A percentile compares a stretch with the other conserved stretches of the same genome.
Conservation (phyloP, 345 rosid species). For the Melaleuca quinquenervia region DNA sequence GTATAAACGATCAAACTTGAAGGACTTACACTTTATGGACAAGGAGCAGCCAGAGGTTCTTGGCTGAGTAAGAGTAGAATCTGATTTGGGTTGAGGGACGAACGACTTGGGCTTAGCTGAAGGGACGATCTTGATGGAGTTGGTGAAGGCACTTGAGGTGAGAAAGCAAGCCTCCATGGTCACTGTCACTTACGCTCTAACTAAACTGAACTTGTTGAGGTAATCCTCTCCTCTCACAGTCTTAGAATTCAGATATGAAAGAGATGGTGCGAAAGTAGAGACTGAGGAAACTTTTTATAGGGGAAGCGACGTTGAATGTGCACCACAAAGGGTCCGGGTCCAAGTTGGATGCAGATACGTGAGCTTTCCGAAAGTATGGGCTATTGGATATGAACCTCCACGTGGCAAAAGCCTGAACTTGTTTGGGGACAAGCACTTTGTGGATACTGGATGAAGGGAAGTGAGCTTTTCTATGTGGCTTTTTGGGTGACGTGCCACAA, state of each 20-base stretch:
- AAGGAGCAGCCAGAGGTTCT: background rate
- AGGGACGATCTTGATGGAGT: constrained; percentile 25
- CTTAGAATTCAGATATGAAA: background rate
- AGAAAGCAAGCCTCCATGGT: constrained; percentile 72
- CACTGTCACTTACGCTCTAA: background rate
- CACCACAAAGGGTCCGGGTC: constrained; percentile 27
- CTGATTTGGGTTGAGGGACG: constrained; percentile 28
- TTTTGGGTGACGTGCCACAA: constrained; percentile 3
- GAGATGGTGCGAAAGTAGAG: background rate
- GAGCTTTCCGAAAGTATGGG: constrained; percentile 20
- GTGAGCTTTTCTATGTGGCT: background rate
- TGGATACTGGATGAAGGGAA: background rate
- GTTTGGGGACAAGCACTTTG: background rate
- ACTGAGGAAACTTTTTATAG: background rate
- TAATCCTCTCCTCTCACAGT: background rate
- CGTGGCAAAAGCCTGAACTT: constrained; percentile 8
- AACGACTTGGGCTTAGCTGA: constrained; percentile 21
- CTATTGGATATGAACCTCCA: constrained; percentile 26
- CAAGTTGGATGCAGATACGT: background rate
- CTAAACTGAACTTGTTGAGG: background rate
- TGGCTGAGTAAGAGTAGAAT: constrained; percentile 12
- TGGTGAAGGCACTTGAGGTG: constrained; percentile 47
- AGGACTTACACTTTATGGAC: constrained; percentile 2
- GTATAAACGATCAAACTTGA: background rate
- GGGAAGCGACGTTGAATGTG: constrained; percentile 10